A percentile compares a stretch with the other conserved stretches of the same genome.
Conservation (phyloP, 768 basidiomycete species). For the Galerina marginata region DNA sequence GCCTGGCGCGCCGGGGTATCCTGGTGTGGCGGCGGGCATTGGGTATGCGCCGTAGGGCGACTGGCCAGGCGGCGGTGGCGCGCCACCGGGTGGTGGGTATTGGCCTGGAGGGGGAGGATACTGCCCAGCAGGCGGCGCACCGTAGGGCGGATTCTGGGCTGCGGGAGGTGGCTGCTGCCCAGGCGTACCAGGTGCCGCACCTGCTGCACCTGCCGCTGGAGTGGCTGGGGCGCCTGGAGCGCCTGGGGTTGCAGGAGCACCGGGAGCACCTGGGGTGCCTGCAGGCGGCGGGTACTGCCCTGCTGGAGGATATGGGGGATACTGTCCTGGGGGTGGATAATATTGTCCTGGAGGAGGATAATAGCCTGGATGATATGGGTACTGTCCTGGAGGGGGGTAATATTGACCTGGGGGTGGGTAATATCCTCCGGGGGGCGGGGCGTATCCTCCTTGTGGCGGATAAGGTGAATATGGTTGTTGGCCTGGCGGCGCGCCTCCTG, state of each 20-base stretch:
- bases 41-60: neutral
- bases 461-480: conserved; percentile 15
- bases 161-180: neutral
- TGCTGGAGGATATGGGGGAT: conserved; percentile 10
- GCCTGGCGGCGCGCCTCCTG: conserved; percentile 14
- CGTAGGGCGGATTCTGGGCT: neutral
- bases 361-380: conserved; percentile 21
- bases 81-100: conserved; percentile 14
- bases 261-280: conserved; percentile 4
- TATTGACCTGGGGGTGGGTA: conserved; percentile 18
- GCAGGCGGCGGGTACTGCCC: conserved; percentile 7
- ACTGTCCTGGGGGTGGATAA: conserved; percentile 11
- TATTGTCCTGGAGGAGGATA: conserved; percentile 17
- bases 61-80: conserved; percentile 6
- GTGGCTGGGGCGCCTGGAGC: conserved; percentile 1
- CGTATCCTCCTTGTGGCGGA: conserved; percentile 10
- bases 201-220: neutral
- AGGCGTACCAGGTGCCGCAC: neutral
- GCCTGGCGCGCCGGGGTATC: neutral
- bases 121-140: neutral
- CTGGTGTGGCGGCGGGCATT: conserved; percentile 5
- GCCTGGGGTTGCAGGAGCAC: neutral
- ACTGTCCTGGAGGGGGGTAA: conserved; percentile 27
- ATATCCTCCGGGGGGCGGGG: conserved; percentile 9
- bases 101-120: neutral